A percentile compares a stretch with the other conserved stretches of the same genome.
phyloP scores from a whole-genome alignment of 139 green algal genomes.

The Diplosphaera chodatii region DNA sequence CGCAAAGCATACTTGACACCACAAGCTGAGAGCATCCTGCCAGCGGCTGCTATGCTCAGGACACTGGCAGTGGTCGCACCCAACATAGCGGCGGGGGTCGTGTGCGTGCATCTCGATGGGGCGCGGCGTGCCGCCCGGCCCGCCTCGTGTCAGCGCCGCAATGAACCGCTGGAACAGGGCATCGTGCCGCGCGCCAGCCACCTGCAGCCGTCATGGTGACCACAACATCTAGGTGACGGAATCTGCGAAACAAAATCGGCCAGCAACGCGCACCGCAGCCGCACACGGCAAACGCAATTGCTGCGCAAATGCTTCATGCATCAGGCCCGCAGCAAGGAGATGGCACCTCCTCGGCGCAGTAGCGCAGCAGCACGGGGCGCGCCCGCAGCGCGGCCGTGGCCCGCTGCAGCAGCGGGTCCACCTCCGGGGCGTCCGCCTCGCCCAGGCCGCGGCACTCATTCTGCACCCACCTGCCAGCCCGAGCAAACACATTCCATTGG shows the following conservation, averaged over 20 bases:
- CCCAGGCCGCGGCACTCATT: constrained; percentile 78
- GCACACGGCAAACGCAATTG: no score
- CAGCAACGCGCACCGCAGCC: no score
- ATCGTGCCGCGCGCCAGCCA: constrained; percentile 82
- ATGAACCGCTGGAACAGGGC: constrained; percentile 90
- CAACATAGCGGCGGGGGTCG: constrained; percentile 77
- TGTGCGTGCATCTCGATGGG: constrained; percentile 97
- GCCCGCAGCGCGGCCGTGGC: constrained; percentile 73
- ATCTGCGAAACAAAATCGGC: no score
- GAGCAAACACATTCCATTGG: no score
- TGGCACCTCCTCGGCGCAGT: constrained; percentile 94
- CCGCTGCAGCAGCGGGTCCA: constrained; percentile 65
- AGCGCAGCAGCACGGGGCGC: constrained; percentile 89
- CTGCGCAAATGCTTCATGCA: no score
- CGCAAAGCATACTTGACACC: no score
- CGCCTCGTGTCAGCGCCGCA: constrained; percentile 81
- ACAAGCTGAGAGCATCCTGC: no score
- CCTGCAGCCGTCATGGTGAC: no score
- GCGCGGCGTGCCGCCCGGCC: constrained; percentile 63
- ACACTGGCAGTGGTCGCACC: neutral
- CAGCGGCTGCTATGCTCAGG: no score
- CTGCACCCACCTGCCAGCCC: constrained; percentile 94
- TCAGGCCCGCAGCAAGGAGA: no score
- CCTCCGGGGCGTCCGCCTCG: constrained; percentile 82
- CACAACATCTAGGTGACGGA: no score